Conservation (phyloP, 1,284 basidiomycete genomes). For the Boletus calvinii region DNA sequence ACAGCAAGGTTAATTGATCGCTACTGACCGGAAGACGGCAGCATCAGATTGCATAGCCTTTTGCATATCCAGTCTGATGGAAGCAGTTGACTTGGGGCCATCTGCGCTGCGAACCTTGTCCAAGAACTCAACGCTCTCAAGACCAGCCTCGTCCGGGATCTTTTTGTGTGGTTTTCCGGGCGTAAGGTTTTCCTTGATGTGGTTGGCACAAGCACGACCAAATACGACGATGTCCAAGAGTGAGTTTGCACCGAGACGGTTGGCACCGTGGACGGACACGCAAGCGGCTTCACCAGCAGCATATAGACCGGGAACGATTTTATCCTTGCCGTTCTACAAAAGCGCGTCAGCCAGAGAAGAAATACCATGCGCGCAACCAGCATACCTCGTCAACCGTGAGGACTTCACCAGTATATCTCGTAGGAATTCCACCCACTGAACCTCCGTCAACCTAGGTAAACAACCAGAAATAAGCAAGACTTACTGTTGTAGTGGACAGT, state of each 20-base stretch:
- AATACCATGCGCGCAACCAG: background rate
- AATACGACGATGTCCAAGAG: slow-evolving; percentile 99
- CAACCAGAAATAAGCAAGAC: slow-evolving; percentile 26
- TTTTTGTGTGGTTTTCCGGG: slow-evolving; percentile 92
- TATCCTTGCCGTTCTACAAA: slow-evolving; percentile 78
- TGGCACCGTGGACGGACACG: slow-evolving; percentile 98
- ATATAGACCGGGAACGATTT: slow-evolving; percentile 95
- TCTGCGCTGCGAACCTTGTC: slow-evolving; percentile 86
- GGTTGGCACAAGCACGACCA: slow-evolving; percentile 97
- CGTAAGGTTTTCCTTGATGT: slow-evolving; percentile 90
- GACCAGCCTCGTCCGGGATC: slow-evolving; percentile 86
- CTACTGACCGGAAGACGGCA: slow-evolving; percentile 79
- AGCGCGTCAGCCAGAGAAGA: slow-evolving; percentile 1
- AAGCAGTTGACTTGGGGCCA: slow-evolving; percentile 84
- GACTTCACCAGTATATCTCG: slow-evolving; percentile 97
- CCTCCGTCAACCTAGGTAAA: slow-evolving; percentile 20
- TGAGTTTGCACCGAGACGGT: slow-evolving; percentile 99
- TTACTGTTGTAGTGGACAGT: slow-evolving; percentile 96
- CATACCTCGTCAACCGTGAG: slow-evolving; percentile 73
- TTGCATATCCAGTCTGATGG: slow-evolving; percentile 95
- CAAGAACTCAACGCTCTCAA: slow-evolving; percentile 84
- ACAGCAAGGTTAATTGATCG: background rate
- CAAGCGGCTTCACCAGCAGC: slow-evolving; percentile 99
- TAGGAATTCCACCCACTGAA: slow-evolving; percentile 98
- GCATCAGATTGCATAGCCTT: slow-evolving; percentile 98